Base-by-base conservation (phyloP, 1,284 basidiomycete species). In the Sporisorium reilianum region DNA sequence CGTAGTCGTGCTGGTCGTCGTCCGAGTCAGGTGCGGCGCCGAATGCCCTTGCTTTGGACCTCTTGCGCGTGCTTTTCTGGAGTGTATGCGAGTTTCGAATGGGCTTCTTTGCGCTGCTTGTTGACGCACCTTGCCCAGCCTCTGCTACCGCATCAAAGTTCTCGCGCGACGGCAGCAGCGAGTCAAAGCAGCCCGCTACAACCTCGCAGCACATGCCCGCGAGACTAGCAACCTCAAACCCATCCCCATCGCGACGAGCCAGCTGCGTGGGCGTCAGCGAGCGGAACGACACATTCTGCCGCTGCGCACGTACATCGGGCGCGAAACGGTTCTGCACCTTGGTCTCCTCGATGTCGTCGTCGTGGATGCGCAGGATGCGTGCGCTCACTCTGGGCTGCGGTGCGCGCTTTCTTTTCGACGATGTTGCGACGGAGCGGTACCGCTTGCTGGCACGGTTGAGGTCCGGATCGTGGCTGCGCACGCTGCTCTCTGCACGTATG, bases 391-490 rank as follows among this genome's bases (percentile, higher is more conserved):
- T 72, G 7, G 69, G 69, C 20, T 63, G 59, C 12, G 59, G 20
- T 12, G 59, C 28, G 18, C 60, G 30, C 7, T 53, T 72, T n/a
- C n/a, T n/a, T n/a, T n/a, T n/a, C n/a, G n/a, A n/a, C n/a, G n/a
- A n/a, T 22, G 54, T 26, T 1, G 67, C 49, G 9, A 44, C 51
- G 14, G 64, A 41, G 2, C 56, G 64, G 34, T 63, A 63, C 9
- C 58, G 64, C 23, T 59, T 55, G 36, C 59, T 52, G 14, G 62
- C 45, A 11, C 54, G 53, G 48, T 66, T 66, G 59, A 72, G 64
- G 42, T 72, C 64, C 0, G 69, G 69, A 50, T 72, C 69, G 40
- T 72, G 42, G 49, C 64, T 72, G 20, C 64, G 59, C 12, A 59
- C 25, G 2, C 58, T 60, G 48, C 63, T 66, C 9, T 72, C 55